Conservation (phyloP, 1,284 basidiomycete genomes). For the Mycosarcoma maydis region DNA sequence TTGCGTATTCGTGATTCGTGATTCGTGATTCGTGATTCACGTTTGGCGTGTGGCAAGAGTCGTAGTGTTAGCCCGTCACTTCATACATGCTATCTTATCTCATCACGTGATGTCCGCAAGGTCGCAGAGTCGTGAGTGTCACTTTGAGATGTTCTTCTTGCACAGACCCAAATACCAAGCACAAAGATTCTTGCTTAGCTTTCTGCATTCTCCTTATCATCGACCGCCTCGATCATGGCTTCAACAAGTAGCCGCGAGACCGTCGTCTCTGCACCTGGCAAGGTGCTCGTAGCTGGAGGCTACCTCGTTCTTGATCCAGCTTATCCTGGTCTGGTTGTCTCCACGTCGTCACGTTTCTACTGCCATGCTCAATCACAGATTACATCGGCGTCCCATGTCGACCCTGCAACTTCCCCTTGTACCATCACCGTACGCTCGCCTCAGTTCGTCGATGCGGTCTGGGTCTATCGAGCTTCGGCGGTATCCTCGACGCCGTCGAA, state of each 20-base stretch:
- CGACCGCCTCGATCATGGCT: constrained; percentile 10
- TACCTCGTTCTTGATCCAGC: constrained; percentile 66
- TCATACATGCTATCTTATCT: not conserved
- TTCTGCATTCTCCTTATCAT: not conserved
- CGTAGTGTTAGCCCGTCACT: not conserved
- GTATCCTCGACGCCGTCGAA: constrained; percentile 3
- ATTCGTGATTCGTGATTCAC: no score
- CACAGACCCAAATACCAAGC: no score
- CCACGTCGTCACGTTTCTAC: constrained; percentile 93
- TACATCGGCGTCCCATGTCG: not conserved
- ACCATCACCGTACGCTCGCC: constrained; percentile 82
- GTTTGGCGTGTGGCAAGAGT: no score
- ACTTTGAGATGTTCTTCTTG: constrained; percentile 18
- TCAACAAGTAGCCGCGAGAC: constrained; percentile 13
- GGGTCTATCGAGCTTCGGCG: constrained; percentile 75
- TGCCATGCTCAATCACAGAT: constrained; percentile 69
- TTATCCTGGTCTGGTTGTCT: constrained; percentile 68
- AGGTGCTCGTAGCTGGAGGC: constrained; percentile 78
- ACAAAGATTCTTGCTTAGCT: no score
- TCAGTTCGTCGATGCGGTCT: constrained; percentile 83
- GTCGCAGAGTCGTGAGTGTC: constrained; percentile 25
- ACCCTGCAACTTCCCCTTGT: not conserved
- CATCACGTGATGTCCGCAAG: constrained; percentile 25
- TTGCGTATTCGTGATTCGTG: no score
- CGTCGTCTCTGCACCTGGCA: constrained; percentile 88